These are phyloP conservation scores for Colletotrichum zoysiae DNA, from an alignment of 2,329 filamentous ascomycete genomes.

Conservation along the genomic window DNA sequence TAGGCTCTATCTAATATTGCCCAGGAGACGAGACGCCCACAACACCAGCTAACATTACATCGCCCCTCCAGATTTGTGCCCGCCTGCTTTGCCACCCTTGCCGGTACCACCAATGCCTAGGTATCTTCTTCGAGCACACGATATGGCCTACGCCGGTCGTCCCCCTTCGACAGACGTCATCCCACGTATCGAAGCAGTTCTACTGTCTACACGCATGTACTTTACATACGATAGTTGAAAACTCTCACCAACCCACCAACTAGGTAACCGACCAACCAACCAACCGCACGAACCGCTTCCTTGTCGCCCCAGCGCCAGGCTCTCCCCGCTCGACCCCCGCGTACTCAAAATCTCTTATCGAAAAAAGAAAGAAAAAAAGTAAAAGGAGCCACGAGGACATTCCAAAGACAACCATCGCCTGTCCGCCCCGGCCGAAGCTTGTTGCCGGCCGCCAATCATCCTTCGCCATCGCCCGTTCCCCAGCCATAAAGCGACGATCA, in stretches of 20 bases:
- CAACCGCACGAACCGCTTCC: slow-evolving; percentile 16
- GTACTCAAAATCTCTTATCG: slow-evolving; percentile 32
- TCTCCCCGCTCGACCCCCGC: slow-evolving; percentile 35
- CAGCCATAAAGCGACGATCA: slow-evolving; percentile 30
- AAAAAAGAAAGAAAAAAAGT: neutral
- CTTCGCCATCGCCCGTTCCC: slow-evolving; percentile 4
- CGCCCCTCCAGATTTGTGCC: slow-evolving; percentile 1
- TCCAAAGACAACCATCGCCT: slow-evolving; percentile 32
- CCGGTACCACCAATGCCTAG: too few species aligned
- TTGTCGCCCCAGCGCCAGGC: slow-evolving; percentile 27
- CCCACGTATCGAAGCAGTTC: slow-evolving; percentile 31
- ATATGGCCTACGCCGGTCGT: neutral
- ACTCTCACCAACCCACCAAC: too few species aligned
- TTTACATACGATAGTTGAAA: too few species aligned
- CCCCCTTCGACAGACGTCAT: slow-evolving; percentile 19
- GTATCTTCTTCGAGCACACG: neutral
- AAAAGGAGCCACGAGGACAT: slow-evolving; percentile 30
- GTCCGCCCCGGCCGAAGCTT: slow-evolving; percentile 28
- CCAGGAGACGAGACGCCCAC: slow-evolving; percentile 9
- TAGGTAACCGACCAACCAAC: neutral
- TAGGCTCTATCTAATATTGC: neutral
- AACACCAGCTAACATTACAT: neutral
- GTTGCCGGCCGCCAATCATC: slow-evolving; percentile 8
- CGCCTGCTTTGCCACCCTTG: neutral
- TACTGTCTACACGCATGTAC: neutral